Percentiles rank a stretch among this genome's conserved stretches.
Conservation (phyloP, 2,329 filamentous ascomycete genomes). For the Myriosclerotinia curreyana region DNA sequence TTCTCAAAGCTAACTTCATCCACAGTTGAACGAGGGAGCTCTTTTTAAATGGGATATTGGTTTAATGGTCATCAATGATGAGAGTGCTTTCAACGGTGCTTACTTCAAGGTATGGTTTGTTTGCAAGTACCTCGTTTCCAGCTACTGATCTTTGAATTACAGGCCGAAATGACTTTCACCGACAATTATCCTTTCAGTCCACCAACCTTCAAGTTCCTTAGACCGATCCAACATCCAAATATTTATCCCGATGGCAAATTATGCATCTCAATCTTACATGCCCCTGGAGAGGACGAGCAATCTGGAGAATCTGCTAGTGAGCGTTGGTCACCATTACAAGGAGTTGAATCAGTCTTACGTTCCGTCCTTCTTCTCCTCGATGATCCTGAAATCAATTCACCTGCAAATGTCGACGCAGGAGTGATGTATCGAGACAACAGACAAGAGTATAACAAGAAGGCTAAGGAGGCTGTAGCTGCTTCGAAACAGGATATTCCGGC, state of each 20-base stretch:
- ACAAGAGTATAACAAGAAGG: slow-evolving; percentile 65
- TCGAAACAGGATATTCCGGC: slow-evolving; percentile 78
- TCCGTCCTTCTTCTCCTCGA: slow-evolving; percentile 90
- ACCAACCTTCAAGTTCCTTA: slow-evolving; percentile 81
- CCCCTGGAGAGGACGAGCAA: slow-evolving; percentile 86
- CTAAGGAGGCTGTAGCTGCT: slow-evolving; percentile 65
- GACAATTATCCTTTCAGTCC: slow-evolving; percentile 86
- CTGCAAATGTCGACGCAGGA: slow-evolving; percentile 91
- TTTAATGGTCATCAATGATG: slow-evolving; percentile 87
- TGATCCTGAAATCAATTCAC: slow-evolving; percentile 88
- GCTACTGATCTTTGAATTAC: slow-evolving; percentile 1
- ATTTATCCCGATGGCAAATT: slow-evolving; percentile 87
- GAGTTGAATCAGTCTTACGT: slow-evolving; percentile 90
- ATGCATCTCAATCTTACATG: slow-evolving; percentile 95
- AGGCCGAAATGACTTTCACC: slow-evolving; percentile 84
- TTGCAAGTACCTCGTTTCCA: background rate
- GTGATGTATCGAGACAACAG: slow-evolving; percentile 77
- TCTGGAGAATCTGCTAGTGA: slow-evolving; percentile 88
- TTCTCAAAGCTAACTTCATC: slow-evolving; percentile 23
- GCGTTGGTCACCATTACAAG: slow-evolving; percentile 91
- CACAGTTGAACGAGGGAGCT: slow-evolving; percentile 65
- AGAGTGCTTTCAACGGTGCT: slow-evolving; percentile 87
- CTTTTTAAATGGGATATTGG: slow-evolving; percentile 85
- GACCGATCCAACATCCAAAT: slow-evolving; percentile 85
- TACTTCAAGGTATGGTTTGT: slow-evolving; percentile 67